Base-by-base conservation (phyloP, 805 yeast species). In the Brettanomyces naardenensis region DNA sequence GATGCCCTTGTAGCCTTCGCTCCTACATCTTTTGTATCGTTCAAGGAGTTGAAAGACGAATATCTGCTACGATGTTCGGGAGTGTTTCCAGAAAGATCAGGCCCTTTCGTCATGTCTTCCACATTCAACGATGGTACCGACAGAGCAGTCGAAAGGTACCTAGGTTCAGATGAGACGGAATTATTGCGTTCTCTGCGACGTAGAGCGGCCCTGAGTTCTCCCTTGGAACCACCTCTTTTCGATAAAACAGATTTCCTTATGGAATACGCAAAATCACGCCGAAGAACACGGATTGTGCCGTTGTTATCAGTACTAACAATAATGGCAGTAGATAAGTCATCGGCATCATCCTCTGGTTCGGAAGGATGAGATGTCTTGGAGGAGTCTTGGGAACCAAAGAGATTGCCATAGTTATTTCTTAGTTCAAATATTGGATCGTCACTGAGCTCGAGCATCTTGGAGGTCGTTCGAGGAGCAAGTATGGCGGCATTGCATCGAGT, bases 371-470 rank as follows among this genome's bases (percentile, higher is more conserved):
- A n/a, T n/a, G n/a, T n/a, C n/a, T n/a, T n/a, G n/a, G n/a, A n/a
- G n/a, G n/a, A n/a, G n/a, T n/a, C n/a, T n/a, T n/a, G n/a, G n/a
- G n/a, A n/a, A 4, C 36, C 39, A 7, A 37, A 9, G 7, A 40
- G 40, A 15, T 35, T 18, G 2, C 40, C 36, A 33, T 45, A 50
- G 21, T 46, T 46, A 20, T 43, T 38, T 25, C 48, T 60, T 37
- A 84, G 54, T 43, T 85, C 95, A 57, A 72, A 86, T 4, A 89
- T 75, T 7, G 83, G 75, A 57, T 88, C 97, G 51, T 83, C 83
- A 1, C 95, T 80, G 29, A 78, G 62, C 33, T 81, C 78, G 29
- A 89, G 56, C 11, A 80, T 61, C 44, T 75, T 77, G 35, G 73
- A 66, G 0, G 95, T 81, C 4, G 66, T 65, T 15, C 71, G 61